Evolutionary conservation across 352 stramenopile species (phyloP), one percentile per base, ranked within the genome.

Genomic region (Thraustochytrium striatum): DNA sequence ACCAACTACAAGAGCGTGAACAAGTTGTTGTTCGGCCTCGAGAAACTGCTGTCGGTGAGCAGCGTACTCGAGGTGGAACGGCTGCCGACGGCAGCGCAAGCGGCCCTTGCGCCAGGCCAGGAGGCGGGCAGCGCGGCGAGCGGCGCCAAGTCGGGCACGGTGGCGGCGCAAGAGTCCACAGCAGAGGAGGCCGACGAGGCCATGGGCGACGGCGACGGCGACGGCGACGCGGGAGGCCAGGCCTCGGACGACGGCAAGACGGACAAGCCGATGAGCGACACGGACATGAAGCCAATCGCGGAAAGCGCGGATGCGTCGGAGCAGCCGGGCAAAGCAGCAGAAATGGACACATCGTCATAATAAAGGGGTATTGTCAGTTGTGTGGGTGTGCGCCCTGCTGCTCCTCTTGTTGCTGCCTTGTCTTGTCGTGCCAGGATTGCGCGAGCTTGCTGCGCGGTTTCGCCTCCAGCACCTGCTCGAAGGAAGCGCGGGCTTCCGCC

Each of bases 11-110:
- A 87, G 82, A 91, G 78, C 59, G 84, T 90, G 41, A 86, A 87
- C 82, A 93, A 93, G 75, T 84, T 92, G 58, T 86, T 92, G 72
- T 92, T 92, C 36, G 89, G 88, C 25, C 83, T 93, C 28, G 87
- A 93, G 83, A 93, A 93, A 81, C 86, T 90, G 11, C 55, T 61
- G 0, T 79, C 57, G 9, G 68, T 82, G 0, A 58, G 38, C 50
- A 57, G 21, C 50, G 52, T 70, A 1, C 65, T 75, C 11, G 65
- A 75, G 50, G 65, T 75, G 28, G n/a, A n/a, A n/a, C n/a, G n/a
- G 43, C 65, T 61, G 53, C 5, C 33, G 53, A 36, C 5, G 33
- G 53, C 33, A n/a, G n/a, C n/a, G n/a, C 25, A 36, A 19, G 19
- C 53, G 5, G 25, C 53, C 19, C 5, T 5, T 61, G 25, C 53